These are phyloP conservation scores for Hericium rajendrae DNA, from an alignment of 768 basidiomycete genomes.

Conservation along the genomic window DNA sequence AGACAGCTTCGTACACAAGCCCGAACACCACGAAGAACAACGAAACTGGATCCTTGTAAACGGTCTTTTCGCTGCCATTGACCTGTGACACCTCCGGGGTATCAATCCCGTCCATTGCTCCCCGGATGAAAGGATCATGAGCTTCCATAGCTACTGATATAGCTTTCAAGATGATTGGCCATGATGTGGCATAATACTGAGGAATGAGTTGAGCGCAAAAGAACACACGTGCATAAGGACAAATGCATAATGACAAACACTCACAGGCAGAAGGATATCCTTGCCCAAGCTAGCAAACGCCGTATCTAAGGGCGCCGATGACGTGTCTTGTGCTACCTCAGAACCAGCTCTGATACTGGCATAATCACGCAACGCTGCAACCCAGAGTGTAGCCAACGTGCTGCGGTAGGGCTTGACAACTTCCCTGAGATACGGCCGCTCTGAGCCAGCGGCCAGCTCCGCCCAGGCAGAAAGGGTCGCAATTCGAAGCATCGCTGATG, in stretches of 20 bases:
- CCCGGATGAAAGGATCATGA: slow-evolving; percentile 55
- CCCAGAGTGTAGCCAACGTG: slow-evolving; percentile 76
- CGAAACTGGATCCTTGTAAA: slow-evolving; percentile 54
- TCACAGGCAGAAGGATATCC: slow-evolving; percentile 84
- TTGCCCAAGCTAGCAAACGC: slow-evolving; percentile 83
- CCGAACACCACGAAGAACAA: slow-evolving; percentile 90
- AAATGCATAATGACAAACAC: slow-evolving; percentile 20
- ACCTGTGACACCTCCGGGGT: slow-evolving; percentile 16
- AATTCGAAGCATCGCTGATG: slow-evolving; percentile 88
- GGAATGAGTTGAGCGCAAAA: slow-evolving; percentile 2
- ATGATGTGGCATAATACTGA: slow-evolving; percentile 82
- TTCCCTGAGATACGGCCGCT: slow-evolving; percentile 66
- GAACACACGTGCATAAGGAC: background rate
- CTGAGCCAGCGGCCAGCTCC: slow-evolving; percentile 68
- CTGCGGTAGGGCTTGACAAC: slow-evolving; percentile 76
- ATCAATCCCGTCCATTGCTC: slow-evolving; percentile 77
- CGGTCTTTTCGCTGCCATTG: slow-evolving; percentile 16
- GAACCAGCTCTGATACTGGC: slow-evolving; percentile 86
- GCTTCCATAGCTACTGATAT: slow-evolving; percentile 71
- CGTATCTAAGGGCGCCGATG: slow-evolving; percentile 67
- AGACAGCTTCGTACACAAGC: slow-evolving; percentile 84
- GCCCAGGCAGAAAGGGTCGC: slow-evolving; percentile 95
- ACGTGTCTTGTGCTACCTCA: slow-evolving; percentile 69
- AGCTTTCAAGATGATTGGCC: slow-evolving; percentile 78
- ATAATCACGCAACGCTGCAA: slow-evolving; percentile 83